phyloP scores from a whole-genome alignment of 176 grass and related monocot species.

The Pharus latifolius region DNA sequence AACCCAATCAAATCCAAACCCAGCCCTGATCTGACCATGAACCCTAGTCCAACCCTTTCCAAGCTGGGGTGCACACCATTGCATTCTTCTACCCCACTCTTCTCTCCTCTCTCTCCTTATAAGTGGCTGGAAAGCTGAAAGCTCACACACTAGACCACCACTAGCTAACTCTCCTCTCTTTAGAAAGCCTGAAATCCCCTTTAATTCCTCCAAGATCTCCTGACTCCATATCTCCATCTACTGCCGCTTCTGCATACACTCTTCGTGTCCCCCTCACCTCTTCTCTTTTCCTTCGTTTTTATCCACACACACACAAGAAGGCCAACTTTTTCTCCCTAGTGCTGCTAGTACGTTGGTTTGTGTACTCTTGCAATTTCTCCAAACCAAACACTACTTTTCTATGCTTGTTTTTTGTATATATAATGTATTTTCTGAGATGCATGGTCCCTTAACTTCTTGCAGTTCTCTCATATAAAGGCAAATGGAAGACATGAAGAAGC shows the following conservation, averaged over 20 bases:
- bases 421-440: background rate
- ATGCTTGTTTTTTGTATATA: background rate
- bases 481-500: background rate
- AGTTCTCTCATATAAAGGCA: background rate
- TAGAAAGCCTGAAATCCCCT: constrained; percentile 11
- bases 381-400: background rate
- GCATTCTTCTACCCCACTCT: background rate
- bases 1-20: background rate
- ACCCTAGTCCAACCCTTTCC: background rate
- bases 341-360: background rate
- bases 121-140: background rate
- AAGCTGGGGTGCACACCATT: background rate
- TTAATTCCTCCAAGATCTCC: constrained; percentile 35
- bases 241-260: constrained; percentile 20
- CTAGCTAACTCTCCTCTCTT: constrained; percentile 22
- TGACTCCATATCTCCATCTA: constrained; percentile 43
- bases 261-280: constrained; percentile 3
- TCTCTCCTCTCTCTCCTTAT: background rate
- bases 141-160: background rate
- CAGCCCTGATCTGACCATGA: background rate
- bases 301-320: background rate
- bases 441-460: background rate
- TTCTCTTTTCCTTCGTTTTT: background rate
- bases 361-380: background rate
- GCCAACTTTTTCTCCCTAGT: background rate